A percentile compares a stretch with the other conserved stretches of the same genome.
phyloP scores from a whole-genome alignment of 352 stramenopile genomes.

The Thraustochytrium striatum region DNA sequence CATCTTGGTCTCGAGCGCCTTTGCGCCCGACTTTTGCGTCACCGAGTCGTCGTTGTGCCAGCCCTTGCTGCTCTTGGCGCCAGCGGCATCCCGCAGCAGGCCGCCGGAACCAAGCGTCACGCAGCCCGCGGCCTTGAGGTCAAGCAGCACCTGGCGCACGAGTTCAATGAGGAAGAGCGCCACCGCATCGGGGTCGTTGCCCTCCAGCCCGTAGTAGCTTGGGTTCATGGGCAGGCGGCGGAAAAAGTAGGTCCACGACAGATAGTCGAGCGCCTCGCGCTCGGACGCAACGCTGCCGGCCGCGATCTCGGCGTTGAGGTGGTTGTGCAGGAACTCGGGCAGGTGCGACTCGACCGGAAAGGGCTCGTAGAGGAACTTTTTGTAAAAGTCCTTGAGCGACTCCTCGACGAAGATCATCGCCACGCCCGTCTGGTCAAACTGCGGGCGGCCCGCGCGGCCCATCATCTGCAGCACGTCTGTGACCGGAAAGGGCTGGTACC shows the following conservation, averaged over 20 bases:
- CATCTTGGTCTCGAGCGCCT: slow-evolving; percentile 30
- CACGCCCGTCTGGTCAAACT: slow-evolving; percentile 88
- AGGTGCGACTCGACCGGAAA: slow-evolving; percentile 97
- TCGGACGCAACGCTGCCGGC: slow-evolving; percentile 97
- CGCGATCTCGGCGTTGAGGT: slow-evolving; percentile 98
- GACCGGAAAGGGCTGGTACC: slow-evolving; percentile 97
- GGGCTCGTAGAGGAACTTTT: slow-evolving; percentile 98
- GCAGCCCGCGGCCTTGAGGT: slow-evolving; percentile 79
- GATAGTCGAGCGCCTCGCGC: slow-evolving; percentile 97
- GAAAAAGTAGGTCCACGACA: slow-evolving; percentile 99
- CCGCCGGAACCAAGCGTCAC: slow-evolving; percentile 62
- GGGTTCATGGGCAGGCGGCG: slow-evolving; percentile 96
- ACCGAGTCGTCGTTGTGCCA: slow-evolving; percentile 32
- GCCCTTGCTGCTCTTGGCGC: not conserved
- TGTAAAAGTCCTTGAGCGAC: slow-evolving; percentile 92
- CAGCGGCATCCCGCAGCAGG: not conserved
- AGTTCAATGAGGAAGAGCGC: slow-evolving; percentile 72
- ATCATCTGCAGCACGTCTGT: slow-evolving; percentile 99
- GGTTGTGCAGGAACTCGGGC: slow-evolving; percentile 95
- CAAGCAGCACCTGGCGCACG: slow-evolving; percentile 65
- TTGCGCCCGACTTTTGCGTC: slow-evolving; percentile 9
- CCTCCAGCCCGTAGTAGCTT: slow-evolving; percentile 98
- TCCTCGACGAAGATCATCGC: slow-evolving; percentile 99
- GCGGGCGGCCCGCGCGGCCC: slow-evolving; percentile 91
- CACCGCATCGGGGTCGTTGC: slow-evolving; percentile 51